Evolutionary conservation across 768 basidiomycete genomes (phyloP), one percentile per base, ranked within the genome.

Genomic region (Pulveroboletus sp.): DNA sequence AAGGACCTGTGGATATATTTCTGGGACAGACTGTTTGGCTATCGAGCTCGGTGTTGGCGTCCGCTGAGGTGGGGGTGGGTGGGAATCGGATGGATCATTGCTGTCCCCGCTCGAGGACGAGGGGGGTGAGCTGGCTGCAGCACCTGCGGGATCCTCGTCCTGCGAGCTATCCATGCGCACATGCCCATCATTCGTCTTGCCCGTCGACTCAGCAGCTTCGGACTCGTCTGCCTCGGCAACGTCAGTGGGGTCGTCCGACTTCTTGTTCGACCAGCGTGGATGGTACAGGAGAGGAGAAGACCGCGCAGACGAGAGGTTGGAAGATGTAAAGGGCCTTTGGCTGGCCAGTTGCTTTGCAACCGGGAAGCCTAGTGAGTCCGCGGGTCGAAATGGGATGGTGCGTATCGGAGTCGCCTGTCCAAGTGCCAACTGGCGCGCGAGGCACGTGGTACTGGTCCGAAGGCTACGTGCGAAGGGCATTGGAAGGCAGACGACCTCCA

Each of bases 1-100:
- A 26, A 98, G 80, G 38, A 97, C 86, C 65, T 95, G 91, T 1
- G 95, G 94, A 68, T 97, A 97, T 51, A 81, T 63, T 67, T 93
- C 91, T 1, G 94, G 93, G 5, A 96, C 84, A 14, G 87, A 84
- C 50, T 89, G 89, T 57, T 89, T 91, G 5, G 91, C 84, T 57
- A 91, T 86, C 18, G 86, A 75, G 28, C 77, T 76, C 6, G 71
- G 67, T 1, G 72, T 63, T 26, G 63, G 67, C 18, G 72, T 62
- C 8, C 57, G 58, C 31, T 73, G 58, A 7, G 77, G 62, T 33
- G 70, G 49, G 17, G 76, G 74, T 8, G 76, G 57, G 2, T 70
- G 59, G 21, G 78, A 70, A 43, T 73, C 72, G 6, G 67, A 59
- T 10, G 63, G 60, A 45, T 78, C 76, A 46, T 59, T 62, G 47